Evolutionary conservation across 208 protist genomes (phyloP).

Genomic region (Trypanosomatidae sp.): DNA sequence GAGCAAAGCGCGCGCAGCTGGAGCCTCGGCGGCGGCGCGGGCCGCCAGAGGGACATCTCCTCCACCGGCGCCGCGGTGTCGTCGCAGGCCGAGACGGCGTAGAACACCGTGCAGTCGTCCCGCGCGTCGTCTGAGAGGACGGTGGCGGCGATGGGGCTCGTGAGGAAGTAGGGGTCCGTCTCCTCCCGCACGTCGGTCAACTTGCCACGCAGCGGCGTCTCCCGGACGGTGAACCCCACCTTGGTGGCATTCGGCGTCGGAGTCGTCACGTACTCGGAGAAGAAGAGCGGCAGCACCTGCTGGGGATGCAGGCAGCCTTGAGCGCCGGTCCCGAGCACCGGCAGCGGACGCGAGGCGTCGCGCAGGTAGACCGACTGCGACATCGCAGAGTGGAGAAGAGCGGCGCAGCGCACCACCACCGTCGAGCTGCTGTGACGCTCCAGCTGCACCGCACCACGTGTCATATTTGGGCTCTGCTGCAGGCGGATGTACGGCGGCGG

Average conservation of each 20-base stretch:
- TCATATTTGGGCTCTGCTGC: conserved; percentile 2
- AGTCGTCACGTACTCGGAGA: conserved; percentile 22
- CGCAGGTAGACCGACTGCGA: conserved; percentile 17
- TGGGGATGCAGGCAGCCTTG: conserved; percentile 14
- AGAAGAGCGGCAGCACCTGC: conserved; percentile 26
- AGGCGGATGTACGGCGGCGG: conserved; percentile 23
- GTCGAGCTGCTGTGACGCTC: conserved; percentile 11
- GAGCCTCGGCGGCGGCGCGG: conserved; percentile 1
- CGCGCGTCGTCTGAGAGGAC: too few relatives aligned
- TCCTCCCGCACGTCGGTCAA: too few relatives aligned
- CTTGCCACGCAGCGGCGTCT: neutral
- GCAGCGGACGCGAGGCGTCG: conserved; percentile 4
- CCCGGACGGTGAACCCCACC: conserved; percentile 15
- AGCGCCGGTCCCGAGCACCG: conserved; percentile 14
- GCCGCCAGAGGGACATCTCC: too few relatives aligned
- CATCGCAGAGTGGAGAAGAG: conserved; percentile 16
- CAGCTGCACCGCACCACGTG: conserved; percentile 10
- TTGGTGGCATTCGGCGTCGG: conserved; percentile 1
- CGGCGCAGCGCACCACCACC: conserved; percentile 24
- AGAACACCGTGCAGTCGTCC: too few relatives aligned
- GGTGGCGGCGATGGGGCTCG: too few relatives aligned
- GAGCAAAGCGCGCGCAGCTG: conserved; percentile 17
- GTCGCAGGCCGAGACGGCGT: too few relatives aligned
- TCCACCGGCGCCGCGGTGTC: too few relatives aligned
- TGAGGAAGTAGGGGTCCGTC: conserved; percentile 19